Evolutionary conservation across 2,329 filamentous ascomycete species (phyloP).

Genomic region (Sclerotinia spermophila): DNA sequence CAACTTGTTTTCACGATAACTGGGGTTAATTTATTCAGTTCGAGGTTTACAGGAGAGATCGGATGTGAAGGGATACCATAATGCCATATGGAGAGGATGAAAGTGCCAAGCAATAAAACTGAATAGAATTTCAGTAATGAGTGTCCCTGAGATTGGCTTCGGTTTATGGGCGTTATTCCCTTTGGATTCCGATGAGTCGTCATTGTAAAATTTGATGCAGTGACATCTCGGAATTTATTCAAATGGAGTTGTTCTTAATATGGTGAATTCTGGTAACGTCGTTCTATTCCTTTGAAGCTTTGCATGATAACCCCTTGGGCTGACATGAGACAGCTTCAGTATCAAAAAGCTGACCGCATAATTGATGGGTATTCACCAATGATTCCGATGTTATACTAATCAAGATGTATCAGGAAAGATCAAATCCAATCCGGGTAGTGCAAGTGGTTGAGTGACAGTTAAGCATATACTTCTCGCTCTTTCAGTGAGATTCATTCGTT

Average conservation of each 20-base stretch:
- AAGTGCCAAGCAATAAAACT: not conserved
- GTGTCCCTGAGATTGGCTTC: not conserved
- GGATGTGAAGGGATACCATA: constrained; percentile 4
- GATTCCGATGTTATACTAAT: not conserved
- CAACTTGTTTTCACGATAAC: not conserved
- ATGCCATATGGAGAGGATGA: not conserved
- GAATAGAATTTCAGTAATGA: not conserved
- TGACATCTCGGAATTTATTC: not conserved
- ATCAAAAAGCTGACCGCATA: not conserved
- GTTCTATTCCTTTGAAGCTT: not conserved
- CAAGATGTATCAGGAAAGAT: not conserved
- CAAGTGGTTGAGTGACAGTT: not conserved
- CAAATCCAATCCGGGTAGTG: not conserved
- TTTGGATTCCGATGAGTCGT: not conserved
- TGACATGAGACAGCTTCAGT: not conserved
- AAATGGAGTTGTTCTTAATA: not conserved
- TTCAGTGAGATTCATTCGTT: not conserved
- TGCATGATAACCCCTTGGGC: not conserved
- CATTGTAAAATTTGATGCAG: not conserved
- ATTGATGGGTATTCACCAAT: not conserved
- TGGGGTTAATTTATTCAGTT: not conserved
- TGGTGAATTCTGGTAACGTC: not conserved
- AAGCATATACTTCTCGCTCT: not conserved
- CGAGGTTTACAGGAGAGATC: not conserved
- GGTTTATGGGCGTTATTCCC: not conserved